A percentile compares a stretch with the other conserved stretches of the same genome.
These are phyloP conservation scores for Coemansia sp. DNA, from an alignment of 192 early-diverging fungal species.

Conservation along the genomic window DNA sequence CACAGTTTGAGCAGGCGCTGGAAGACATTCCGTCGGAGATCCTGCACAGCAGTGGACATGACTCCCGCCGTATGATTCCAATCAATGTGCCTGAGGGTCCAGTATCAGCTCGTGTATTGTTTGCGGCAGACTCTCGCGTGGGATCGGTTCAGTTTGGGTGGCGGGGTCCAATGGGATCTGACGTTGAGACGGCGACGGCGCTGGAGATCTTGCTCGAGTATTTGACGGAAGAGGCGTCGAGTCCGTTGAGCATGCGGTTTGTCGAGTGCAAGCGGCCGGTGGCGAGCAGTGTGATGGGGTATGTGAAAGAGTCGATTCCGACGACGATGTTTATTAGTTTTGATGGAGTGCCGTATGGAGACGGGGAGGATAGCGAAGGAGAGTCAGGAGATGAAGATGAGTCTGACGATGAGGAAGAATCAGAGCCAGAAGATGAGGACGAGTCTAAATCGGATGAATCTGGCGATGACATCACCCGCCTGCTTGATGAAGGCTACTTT, in stretches of 20 bases:
- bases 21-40: slow-evolving; percentile 33
- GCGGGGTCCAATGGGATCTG: slow-evolving; percentile 69
- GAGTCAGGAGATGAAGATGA: slow-evolving; percentile 15
- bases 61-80: slow-evolving; percentile 32
- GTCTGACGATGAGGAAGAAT: not conserved
- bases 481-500: slow-evolving; percentile 67
- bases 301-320: slow-evolving; percentile 58
- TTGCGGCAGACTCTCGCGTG: slow-evolving; percentile 63
- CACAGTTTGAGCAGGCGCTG: slow-evolving; percentile 41
- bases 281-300: slow-evolving; percentile 62
- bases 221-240: slow-evolving; percentile 67
- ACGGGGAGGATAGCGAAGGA: slow-evolving; percentile 6
- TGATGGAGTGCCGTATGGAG: slow-evolving; percentile 57
- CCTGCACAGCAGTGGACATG: slow-evolving; percentile 20
- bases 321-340: slow-evolving; percentile 64
- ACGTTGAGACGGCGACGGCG: slow-evolving; percentile 60
- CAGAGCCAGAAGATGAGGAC: not conserved
- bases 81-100: slow-evolving; percentile 17
- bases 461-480: slow-evolving; percentile 31
- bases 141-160: slow-evolving; percentile 70
- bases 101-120: slow-evolving; percentile 22
- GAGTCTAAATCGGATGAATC: slow-evolving; percentile 15
- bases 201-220: slow-evolving; percentile 74
- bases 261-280: slow-evolving; percentile 67
- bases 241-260: slow-evolving; percentile 74